These are phyloP conservation scores for Trematosphaeria pertusa DNA, from an alignment of 2,329 filamentous ascomycete genomes.

Conservation along the genomic window DNA sequence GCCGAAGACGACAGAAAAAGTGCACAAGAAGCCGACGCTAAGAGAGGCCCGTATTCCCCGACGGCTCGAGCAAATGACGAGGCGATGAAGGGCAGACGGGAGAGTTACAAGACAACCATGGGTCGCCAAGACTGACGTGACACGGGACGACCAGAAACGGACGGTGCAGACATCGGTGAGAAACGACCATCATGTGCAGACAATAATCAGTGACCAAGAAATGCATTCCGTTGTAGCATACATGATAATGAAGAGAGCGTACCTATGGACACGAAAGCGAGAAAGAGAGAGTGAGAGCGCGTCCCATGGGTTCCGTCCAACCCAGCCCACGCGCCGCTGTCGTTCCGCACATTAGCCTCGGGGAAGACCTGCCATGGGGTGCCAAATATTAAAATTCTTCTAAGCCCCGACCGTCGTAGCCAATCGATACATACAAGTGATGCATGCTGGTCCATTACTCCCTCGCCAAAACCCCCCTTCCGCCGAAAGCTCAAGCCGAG, in stretches of 20 bases:
- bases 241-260: slow-evolving; percentile 26
- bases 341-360: slow-evolving; percentile 23
- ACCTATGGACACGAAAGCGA: slow-evolving; percentile 35
- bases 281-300: slow-evolving; percentile 38
- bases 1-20: background rate
- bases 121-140: no score
- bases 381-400: slow-evolving; percentile 44
- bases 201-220: slow-evolving; percentile 17
- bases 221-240: slow-evolving; percentile 31
- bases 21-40: slow-evolving; percentile 7
- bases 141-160: no score
- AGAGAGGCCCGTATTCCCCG: slow-evolving; percentile 19
- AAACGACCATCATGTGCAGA: no score
- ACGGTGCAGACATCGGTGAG: no score
- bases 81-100: no score
- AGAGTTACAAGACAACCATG: no score
- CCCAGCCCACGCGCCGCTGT: slow-evolving; percentile 28
- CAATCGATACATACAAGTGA: slow-evolving; percentile 47
- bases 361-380: slow-evolving; percentile 29
- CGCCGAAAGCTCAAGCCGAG: slow-evolving; percentile 29
- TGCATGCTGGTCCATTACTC: slow-evolving; percentile 39
- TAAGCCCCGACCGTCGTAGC: slow-evolving; percentile 36
- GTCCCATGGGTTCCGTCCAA: slow-evolving; percentile 31
- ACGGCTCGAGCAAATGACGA: slow-evolving; percentile 20
- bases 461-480: slow-evolving; percentile 30